phyloP scores from a whole-genome alignment of 495 filamentous ascomycete genomes.

The Penicillium tannophilum region DNA sequence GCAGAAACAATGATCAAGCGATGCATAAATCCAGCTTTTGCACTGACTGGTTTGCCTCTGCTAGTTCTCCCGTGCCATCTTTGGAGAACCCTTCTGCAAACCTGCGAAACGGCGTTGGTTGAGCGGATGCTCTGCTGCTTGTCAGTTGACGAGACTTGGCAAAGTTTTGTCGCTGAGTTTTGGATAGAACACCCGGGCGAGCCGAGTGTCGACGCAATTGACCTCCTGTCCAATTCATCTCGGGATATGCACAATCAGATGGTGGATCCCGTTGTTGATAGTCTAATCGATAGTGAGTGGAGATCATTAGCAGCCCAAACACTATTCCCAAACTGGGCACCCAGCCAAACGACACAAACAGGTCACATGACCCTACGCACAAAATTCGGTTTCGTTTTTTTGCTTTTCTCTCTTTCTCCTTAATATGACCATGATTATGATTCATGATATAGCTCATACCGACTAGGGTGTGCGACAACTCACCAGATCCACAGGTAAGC shows the following conservation, averaged over 20 bases:
- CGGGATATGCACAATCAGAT: background rate
- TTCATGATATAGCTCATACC: conserved; percentile 5
- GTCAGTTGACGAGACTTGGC: conserved; percentile 26
- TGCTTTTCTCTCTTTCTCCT: conserved; percentile 7
- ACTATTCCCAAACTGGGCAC: background rate
- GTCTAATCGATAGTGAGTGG: background rate
- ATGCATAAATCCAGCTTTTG: background rate
- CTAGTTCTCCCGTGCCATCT: background rate
- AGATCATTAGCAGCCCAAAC: background rate
- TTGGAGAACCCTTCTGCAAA: conserved; percentile 9
- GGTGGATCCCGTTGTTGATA: background rate
- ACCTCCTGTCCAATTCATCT: conserved; percentile 52
- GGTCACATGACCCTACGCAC: conserved; percentile 21
- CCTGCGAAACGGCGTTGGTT: conserved; percentile 15
- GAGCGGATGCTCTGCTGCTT: conserved; percentile 14
- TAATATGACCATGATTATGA: background rate
- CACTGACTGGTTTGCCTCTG: conserved; percentile 22
- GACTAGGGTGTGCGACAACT: conserved; percentile 3
- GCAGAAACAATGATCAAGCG: background rate
- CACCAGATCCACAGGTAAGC: conserved; percentile 12
- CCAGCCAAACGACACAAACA: conserved; percentile 23
- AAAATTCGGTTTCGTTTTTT: conserved; percentile 15
- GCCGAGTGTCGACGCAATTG: conserved; percentile 42
- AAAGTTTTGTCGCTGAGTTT: conserved; percentile 34
- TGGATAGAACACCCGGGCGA: conserved; percentile 26